Conservation (phyloP, 257 asterid genomes). For the Plantago elongata region DNA sequence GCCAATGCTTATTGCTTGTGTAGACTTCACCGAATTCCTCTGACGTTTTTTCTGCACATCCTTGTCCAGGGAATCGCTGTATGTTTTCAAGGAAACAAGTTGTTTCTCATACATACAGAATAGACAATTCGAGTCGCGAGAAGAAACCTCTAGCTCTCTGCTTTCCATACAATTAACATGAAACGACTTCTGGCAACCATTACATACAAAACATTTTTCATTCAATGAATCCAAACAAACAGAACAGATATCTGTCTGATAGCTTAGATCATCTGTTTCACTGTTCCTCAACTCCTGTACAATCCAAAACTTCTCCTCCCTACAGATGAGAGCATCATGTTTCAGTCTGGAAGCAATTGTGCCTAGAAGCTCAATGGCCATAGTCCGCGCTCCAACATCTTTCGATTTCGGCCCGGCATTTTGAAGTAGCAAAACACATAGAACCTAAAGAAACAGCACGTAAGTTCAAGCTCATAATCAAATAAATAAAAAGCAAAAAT, state of each 20-base stretch:
- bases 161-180: constrained; percentile 83
- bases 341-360: constrained; percentile 95
- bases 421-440: constrained; percentile 92
- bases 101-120: constrained; percentile 76
- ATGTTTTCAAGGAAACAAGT: constrained; percentile 60
- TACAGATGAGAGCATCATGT: constrained; percentile 71
- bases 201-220: constrained; percentile 61
- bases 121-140: constrained; percentile 52
- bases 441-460: constrained; percentile 61
- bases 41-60: constrained; percentile 42
- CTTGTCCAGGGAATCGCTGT: constrained; percentile 49
- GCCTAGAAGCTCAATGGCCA: constrained; percentile 99
- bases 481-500: constrained; percentile 16
- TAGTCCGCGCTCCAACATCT: constrained; percentile 80
- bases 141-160: constrained; percentile 54
- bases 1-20: constrained; percentile 36
- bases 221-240: constrained; percentile 58
- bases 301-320: constrained; percentile 80
- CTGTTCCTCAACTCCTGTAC: constrained; percentile 50
- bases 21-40: constrained; percentile 39
- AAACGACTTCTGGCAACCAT: constrained; percentile 71
- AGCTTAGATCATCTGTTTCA: constrained; percentile 35
- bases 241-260: constrained; percentile 53
- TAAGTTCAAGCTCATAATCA: constrained; percentile 27
- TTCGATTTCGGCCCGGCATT: constrained; percentile 94